A percentile compares a stretch with the other conserved stretches of the same genome.
phyloP scores from a whole-genome alignment of 345 rosid species.

The Punica granatum region DNA sequence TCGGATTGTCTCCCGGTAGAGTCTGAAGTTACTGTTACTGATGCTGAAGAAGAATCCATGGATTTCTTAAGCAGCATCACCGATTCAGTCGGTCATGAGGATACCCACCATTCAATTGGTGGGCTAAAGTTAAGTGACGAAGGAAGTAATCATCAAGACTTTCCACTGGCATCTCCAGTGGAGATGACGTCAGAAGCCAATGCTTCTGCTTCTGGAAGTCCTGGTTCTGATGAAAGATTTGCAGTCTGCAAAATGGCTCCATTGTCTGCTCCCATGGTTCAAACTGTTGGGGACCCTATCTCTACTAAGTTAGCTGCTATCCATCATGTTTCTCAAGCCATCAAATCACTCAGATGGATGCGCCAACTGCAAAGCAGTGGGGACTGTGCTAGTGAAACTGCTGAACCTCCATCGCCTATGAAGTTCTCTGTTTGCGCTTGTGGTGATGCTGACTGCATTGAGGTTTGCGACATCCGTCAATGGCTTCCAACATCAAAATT shows the following conservation, averaged over 20 bases:
- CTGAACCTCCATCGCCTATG: slow-evolving; percentile 26
- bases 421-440: slow-evolving; percentile 73
- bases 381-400: slow-evolving; percentile 18
- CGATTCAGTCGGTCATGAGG: slow-evolving; percentile 32
- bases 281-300: slow-evolving; percentile 52
- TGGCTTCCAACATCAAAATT: slow-evolving; percentile 90
- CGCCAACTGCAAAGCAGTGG: slow-evolving; percentile 65
- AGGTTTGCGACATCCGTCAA: slow-evolving; percentile 87
- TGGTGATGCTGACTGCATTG: slow-evolving; percentile 95
- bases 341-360: slow-evolving; percentile 88
- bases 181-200: slow-evolving; percentile 34
- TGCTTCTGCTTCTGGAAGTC: slow-evolving; percentile 21
- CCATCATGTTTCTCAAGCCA: slow-evolving; percentile 95
- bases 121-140: slow-evolving; percentile 27
- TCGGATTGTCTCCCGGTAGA: slow-evolving; percentile 50
- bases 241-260: slow-evolving; percentile 31
- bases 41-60: slow-evolving; percentile 42
- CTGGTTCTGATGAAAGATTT: slow-evolving; percentile 24
- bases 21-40: slow-evolving; percentile 47
- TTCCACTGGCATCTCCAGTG: slow-evolving; percentile 26
- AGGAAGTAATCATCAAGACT: slow-evolving; percentile 14
- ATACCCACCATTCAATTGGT: slow-evolving; percentile 17
- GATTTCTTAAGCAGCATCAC: slow-evolving; percentile 29
- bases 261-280: slow-evolving; percentile 30
- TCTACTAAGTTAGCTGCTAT: slow-evolving; percentile 81